These are phyloP conservation scores for Coniochaeta hoffmannii DNA, from an alignment of 2,329 filamentous ascomycete genomes.

Conservation along the genomic window DNA sequence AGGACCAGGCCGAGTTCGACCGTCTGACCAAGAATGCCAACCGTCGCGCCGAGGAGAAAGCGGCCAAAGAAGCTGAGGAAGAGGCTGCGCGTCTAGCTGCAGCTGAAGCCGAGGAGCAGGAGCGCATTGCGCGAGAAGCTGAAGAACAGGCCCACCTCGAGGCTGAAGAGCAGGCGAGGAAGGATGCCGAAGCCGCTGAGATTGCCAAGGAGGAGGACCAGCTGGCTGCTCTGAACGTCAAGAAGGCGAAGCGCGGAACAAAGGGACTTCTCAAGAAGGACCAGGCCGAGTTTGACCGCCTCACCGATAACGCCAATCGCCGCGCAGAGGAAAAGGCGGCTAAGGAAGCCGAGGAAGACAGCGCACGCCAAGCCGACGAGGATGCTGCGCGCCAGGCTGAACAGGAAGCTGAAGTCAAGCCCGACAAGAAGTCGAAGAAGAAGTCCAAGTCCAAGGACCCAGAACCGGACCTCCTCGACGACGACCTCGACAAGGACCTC, in stretches of 20 bases:
- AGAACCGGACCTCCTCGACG: slow-evolving; percentile 12
- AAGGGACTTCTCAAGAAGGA: slow-evolving; percentile 37
- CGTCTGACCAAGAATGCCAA: slow-evolving; percentile 25
- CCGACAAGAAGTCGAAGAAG: slow-evolving; percentile 33
- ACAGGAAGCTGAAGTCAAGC: slow-evolving; percentile 14
- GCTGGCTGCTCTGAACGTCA: slow-evolving; percentile 34
- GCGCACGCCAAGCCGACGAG: slow-evolving; percentile 9
- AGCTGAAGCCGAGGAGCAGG: slow-evolving; percentile 2
- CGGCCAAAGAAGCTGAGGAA: slow-evolving; percentile 15
- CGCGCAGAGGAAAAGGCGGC: slow-evolving; percentile 19
- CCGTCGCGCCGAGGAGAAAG: slow-evolving; percentile 21
- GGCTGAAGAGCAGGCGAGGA: slow-evolving; percentile 16
- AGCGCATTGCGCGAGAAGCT: slow-evolving; percentile 6
- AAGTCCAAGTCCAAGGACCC: slow-evolving; percentile 20
- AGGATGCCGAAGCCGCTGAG: slow-evolving; percentile 12
- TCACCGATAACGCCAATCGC: slow-evolving; percentile 26
- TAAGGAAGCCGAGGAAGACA: slow-evolving; percentile 13
- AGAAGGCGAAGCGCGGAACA: slow-evolving; percentile 32
- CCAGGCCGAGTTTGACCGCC: slow-evolving; percentile 32
- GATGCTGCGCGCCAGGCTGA: slow-evolving; percentile 18
- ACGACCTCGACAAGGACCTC: slow-evolving; percentile 22
- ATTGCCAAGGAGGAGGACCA: slow-evolving; percentile 26
- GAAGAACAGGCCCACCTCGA: slow-evolving; percentile 17
- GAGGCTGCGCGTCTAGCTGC: slow-evolving; percentile 6
- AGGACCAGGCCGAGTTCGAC: slow-evolving; percentile 36